phyloP scores from a whole-genome alignment of 2,329 filamentous ascomycete species.

The Pseudogymnoascus sp. region DNA sequence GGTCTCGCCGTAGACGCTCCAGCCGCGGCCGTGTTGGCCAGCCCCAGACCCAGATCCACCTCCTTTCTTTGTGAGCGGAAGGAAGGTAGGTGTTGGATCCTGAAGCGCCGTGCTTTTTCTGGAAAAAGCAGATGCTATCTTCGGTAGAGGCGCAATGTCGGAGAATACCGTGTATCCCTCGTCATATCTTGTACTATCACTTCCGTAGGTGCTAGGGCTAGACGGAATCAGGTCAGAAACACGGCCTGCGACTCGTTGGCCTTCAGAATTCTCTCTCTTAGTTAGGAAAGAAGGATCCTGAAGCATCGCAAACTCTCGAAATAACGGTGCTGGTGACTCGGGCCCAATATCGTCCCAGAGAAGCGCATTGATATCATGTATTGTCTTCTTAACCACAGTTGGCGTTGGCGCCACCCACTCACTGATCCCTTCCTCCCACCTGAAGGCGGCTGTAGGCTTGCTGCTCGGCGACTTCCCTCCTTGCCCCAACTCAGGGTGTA shows the following conservation, averaged over 20 bases:
- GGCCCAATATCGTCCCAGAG: constrained; percentile 13
- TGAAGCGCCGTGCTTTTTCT: neutral
- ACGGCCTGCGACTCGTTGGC: neutral
- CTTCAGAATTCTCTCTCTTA: neutral
- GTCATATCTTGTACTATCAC: neutral
- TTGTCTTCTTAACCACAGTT: constrained; percentile 21
- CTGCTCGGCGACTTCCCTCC: neutral
- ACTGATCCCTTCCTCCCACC: constrained; percentile 50
- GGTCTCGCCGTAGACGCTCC: constrained; percentile 2
- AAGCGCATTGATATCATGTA: constrained; percentile 17
- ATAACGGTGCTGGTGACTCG: constrained; percentile 20
- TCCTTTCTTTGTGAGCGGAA: too few relatives aligned
- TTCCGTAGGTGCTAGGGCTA: neutral
- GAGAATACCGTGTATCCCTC: neutral
- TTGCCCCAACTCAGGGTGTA: neutral
- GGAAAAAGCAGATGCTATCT: neutral
- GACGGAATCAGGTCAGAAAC: constrained; percentile 1
- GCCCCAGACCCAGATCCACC: neutral
- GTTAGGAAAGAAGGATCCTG: neutral
- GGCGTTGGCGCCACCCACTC: constrained; percentile 49
- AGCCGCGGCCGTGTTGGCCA: neutral
- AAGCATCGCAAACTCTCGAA: constrained; percentile 11
- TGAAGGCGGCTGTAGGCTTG: constrained; percentile 27
- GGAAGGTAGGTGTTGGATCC: neutral
- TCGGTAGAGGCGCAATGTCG: neutral